Conservation (phyloP, 305 asterid species). For the Fraxinus angustifolia region DNA sequence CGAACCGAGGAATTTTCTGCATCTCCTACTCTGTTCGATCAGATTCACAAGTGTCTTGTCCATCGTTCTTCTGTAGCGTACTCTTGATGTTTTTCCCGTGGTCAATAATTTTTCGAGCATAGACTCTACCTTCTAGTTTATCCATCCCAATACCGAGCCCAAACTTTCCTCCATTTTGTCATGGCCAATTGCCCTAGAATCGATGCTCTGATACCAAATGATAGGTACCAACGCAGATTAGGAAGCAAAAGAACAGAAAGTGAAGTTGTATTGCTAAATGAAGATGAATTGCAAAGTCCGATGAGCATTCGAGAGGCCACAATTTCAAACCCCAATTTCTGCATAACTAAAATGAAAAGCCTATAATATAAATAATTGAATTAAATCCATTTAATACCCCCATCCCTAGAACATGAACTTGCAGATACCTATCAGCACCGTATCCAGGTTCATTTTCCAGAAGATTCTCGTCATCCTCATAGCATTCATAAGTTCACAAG, state of each 20-base stretch:
- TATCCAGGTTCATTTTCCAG: background rate
- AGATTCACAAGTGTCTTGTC: background rate
- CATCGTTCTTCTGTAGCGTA: background rate
- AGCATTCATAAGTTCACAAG: slow-evolving; percentile 14
- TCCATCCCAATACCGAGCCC: background rate
- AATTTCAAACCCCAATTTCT: background rate
- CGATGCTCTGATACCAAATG: background rate
- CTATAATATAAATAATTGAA: background rate
- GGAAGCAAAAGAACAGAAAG: background rate
- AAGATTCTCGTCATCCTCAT: slow-evolving; percentile 3
- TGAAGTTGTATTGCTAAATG: background rate
- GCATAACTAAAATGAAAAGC: background rate
- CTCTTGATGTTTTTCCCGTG: background rate
- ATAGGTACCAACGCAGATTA: background rate
- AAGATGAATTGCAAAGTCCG: background rate
- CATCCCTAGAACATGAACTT: background rate
- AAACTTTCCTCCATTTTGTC: background rate
- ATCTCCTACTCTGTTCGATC: background rate
- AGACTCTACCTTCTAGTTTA: background rate
- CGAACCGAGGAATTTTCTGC: background rate
- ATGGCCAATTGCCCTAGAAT: background rate
- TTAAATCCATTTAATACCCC: background rate
- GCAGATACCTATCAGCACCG: background rate
- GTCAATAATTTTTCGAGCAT: background rate
- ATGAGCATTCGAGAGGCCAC: background rate